Conservation (phyloP, 148 eudicot species). For the Cornus suecica region DNA sequence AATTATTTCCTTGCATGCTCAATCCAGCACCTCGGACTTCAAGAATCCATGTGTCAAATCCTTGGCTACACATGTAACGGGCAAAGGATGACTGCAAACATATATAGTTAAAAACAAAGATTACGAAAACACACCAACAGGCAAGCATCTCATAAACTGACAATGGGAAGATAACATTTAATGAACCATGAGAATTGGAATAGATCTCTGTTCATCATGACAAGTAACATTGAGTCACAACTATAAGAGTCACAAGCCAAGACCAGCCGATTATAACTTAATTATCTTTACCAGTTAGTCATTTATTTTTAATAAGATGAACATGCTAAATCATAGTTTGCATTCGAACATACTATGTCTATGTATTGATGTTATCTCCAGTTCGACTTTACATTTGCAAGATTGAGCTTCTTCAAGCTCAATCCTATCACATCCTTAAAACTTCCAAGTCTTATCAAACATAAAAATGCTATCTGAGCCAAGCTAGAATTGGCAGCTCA, state of each 20-base stretch:
- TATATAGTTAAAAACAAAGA: neutral
- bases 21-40: conserved; percentile 98
- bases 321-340: neutral
- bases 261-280: neutral
- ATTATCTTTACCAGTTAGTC: neutral
- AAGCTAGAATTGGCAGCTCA: too few relatives aligned
- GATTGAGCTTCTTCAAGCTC: neutral
- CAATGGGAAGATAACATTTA: neutral
- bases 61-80: conserved; percentile 95
- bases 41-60: conserved; percentile 97
- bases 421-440: neutral
- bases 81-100: conserved; percentile 89
- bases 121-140: neutral
- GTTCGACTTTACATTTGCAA: neutral
- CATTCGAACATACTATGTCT: neutral
- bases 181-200: neutral
- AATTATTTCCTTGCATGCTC: conserved; percentile 56
- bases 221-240: neutral
- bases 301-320: too few relatives aligned
- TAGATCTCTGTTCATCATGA: neutral
- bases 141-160: conserved; percentile 6
- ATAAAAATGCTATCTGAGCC: too few relatives aligned
- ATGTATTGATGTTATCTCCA: neutral
- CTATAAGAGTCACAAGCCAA: neutral
- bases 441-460: too few relatives aligned